Conservation (phyloP, 2,329 filamentous ascomycete species). For the Lasiodiplodia citricola region DNA sequence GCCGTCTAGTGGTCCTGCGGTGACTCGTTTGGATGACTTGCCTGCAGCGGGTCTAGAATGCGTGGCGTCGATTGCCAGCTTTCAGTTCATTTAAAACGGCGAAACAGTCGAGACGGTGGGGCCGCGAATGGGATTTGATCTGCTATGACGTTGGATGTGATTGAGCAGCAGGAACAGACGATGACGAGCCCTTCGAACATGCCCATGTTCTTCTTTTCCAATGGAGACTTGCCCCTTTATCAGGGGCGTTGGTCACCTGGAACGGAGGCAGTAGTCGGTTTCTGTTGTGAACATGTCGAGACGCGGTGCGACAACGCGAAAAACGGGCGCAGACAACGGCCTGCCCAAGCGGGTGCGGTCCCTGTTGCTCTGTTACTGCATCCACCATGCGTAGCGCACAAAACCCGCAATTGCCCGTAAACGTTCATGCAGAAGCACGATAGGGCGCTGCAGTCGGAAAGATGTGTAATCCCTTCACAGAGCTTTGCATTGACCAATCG, state of each 20-base stretch:
- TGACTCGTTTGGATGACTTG: background rate
- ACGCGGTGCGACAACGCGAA: constrained; percentile 2
- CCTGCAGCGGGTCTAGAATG: background rate
- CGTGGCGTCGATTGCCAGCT: background rate
- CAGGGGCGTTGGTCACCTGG: constrained; percentile 18
- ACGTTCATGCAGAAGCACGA: constrained; percentile 10
- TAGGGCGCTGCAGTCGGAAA: background rate
- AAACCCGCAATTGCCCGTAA: background rate
- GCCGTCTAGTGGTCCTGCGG: background rate
- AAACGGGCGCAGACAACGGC: background rate
- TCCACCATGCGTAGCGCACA: constrained; percentile 6
- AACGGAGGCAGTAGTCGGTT: constrained; percentile 11
- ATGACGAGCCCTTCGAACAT: background rate
- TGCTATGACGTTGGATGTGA: background rate
- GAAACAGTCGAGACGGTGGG: background rate
- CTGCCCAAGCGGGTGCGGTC: background rate
- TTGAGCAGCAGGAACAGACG: background rate
- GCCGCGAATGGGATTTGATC: background rate
- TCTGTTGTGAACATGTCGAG: background rate
- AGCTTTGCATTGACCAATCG: constrained; percentile 8
- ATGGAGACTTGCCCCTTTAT: background rate
- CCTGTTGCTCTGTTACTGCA: constrained; percentile 1
- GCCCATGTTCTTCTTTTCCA: background rate
- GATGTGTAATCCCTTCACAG: background rate
- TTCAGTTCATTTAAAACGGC: background rate